Percentiles rank a stretch among this genome's conserved stretches.
phyloP scores from a whole-genome alignment of 176 grass and related monocot genomes.

The Avena eriantha region DNA sequence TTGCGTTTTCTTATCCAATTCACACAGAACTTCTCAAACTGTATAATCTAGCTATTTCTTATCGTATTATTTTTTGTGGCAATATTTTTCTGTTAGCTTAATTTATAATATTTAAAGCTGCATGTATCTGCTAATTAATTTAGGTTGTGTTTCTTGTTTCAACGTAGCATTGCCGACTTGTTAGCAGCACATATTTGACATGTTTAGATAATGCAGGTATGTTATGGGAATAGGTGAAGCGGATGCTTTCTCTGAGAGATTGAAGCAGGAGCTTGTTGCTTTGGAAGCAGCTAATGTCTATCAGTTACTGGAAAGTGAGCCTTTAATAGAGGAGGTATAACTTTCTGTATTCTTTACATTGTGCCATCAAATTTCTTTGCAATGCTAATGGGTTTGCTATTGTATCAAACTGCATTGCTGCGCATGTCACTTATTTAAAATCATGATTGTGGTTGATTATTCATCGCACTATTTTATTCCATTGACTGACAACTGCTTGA shows the following conservation, averaged over 20 bases:
- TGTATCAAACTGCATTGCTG: neutral
- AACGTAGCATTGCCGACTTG: constrained; percentile 22
- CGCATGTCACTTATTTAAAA: neutral
- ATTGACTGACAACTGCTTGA: constrained; percentile 39
- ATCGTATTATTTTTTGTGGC: constrained; percentile 19
- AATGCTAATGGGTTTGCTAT: constrained; percentile 26
- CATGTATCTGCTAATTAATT: constrained; percentile 17
- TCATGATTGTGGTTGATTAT: constrained; percentile 10
- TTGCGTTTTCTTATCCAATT: neutral
- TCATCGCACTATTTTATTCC: constrained; percentile 27
- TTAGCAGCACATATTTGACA: constrained; percentile 38
- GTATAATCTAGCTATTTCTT: neutral
- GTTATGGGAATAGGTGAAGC: constrained; percentile 99
- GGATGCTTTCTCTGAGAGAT: constrained; percentile 93
- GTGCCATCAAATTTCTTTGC: constrained; percentile 28
- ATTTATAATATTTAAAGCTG: constrained; percentile 29
- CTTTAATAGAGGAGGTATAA: constrained; percentile 86
- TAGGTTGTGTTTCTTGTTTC: constrained; percentile 15
- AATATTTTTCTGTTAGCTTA: constrained; percentile 14
- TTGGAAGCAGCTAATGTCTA: constrained; percentile 93
- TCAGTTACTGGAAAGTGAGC: constrained; percentile 91
- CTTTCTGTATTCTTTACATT: constrained; percentile 28
- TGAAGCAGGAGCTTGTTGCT: constrained; percentile 98
- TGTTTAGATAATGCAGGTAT: constrained; percentile 69
- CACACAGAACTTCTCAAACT: neutral